These are phyloP conservation scores for Brettanomyces sp. DNA, from an alignment of 805 yeast genomes.

Conservation along the genomic window DNA sequence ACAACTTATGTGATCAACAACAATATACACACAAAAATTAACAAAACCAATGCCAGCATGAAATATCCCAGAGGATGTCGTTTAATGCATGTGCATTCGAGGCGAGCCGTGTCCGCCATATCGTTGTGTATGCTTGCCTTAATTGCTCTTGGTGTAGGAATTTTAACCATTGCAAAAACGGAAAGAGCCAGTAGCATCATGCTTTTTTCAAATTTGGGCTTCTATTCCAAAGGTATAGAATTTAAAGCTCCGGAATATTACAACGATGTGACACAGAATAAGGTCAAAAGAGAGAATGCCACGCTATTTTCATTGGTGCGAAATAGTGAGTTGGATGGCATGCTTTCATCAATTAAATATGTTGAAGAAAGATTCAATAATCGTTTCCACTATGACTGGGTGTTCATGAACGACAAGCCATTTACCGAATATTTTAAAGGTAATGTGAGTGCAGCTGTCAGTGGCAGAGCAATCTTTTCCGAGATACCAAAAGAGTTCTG, in stretches of 20 bases:
- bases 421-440: slow-evolving; percentile 31
- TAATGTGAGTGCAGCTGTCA: slow-evolving; percentile 23
- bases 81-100: too few relatives aligned
- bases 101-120: too few relatives aligned
- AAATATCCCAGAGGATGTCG: too few relatives aligned
- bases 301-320: slow-evolving; percentile 43
- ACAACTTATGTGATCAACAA: too few relatives aligned
- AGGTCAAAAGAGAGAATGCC: slow-evolving; percentile 39
- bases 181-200: too few relatives aligned
- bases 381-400: slow-evolving; percentile 32
- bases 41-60: too few relatives aligned
- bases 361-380: slow-evolving; percentile 31
- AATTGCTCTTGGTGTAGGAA: too few relatives aligned
- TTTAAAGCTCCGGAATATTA: not conserved
- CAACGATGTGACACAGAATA: slow-evolving; percentile 1
- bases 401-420: slow-evolving; percentile 37
- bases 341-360: slow-evolving; percentile 27
- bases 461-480: slow-evolving; percentile 35
- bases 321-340: slow-evolving; percentile 28
- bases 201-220: too few relatives aligned
- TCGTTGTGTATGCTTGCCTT: too few relatives aligned
- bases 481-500: slow-evolving; percentile 36
- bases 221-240: too few relatives aligned
- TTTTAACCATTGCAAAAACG: too few relatives aligned
- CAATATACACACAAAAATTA: too few relatives aligned